Conservation (phyloP, 106 monocot genomes). For the Vanilla planifolia region DNA sequence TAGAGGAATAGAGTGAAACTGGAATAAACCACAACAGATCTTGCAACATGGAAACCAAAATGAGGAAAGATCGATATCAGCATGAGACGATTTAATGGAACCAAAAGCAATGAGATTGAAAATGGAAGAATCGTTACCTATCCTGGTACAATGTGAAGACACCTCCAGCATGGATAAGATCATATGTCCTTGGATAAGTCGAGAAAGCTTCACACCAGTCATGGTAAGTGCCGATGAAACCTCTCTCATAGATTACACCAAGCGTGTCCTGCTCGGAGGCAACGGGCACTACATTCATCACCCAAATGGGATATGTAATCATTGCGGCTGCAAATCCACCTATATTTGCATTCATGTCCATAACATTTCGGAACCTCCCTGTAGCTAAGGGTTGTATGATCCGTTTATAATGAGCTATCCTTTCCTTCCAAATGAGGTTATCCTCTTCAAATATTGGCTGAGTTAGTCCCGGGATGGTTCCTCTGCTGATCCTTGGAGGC, state of each 20-base stretch:
- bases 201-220: conserved; percentile 52
- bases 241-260: conserved; percentile 34
- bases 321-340: conserved; percentile 40
- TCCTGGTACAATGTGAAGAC: conserved; percentile 38
- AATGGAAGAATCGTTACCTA: conserved; percentile 19
- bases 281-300: conserved; percentile 37
- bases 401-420: conserved; percentile 27
- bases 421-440: conserved; percentile 29
- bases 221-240: conserved; percentile 45
- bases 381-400: conserved; percentile 15
- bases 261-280: conserved; percentile 17
- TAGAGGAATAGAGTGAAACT: no score
- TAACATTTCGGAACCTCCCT: conserved; percentile 29
- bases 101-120: no score
- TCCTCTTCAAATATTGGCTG: conserved; percentile 21
- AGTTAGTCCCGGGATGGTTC: conserved; percentile 19
- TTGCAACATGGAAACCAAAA: no score
- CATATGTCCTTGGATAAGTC: conserved; percentile 47
- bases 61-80: no score
- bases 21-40: no score
- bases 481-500: conserved; percentile 35
- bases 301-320: conserved; percentile 31
- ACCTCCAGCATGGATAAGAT: conserved; percentile 32
- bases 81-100: no score
- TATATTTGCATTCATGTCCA: conserved; percentile 44